A percentile compares a stretch with the other conserved stretches of the same genome.
Evolutionary conservation across 352 stramenopile species (phyloP).

Genomic region (Phytophthora capsici): DNA sequence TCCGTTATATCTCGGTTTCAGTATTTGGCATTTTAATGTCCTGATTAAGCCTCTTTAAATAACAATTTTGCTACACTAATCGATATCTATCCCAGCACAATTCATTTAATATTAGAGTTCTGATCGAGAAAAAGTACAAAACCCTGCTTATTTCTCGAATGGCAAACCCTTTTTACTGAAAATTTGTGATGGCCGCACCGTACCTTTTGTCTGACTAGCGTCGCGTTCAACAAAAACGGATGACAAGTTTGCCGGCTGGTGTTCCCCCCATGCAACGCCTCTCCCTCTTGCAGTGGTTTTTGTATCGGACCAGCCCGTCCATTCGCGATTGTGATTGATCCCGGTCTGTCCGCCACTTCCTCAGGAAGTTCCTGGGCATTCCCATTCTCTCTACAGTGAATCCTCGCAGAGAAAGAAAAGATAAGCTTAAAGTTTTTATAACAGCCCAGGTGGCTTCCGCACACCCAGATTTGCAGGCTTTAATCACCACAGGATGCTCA

Average conservation of each 20-base stretch:
- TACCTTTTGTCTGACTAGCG: slow-evolving; percentile 32
- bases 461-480: slow-evolving; percentile 14
- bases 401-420: slow-evolving; percentile 11
- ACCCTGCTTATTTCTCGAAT: no score
- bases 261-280: slow-evolving; percentile 21
- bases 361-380: no score
- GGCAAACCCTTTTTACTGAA: background rate
- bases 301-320: slow-evolving; percentile 26
- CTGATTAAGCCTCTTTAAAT: background rate
- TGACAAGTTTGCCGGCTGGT: slow-evolving; percentile 30
- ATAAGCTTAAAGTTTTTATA: slow-evolving; percentile 9
- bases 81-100: no score
- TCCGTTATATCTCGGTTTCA: slow-evolving; percentile 24
- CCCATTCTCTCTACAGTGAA: slow-evolving; percentile 19
- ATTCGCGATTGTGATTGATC: slow-evolving; percentile 21
- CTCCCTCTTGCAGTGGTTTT: slow-evolving; percentile 32
- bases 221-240: slow-evolving; percentile 22
- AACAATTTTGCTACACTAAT: no score
- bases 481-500: slow-evolving; percentile 18
- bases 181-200: slow-evolving; percentile 5
- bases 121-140: no score
- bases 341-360: slow-evolving; percentile 26
- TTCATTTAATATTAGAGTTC: no score
- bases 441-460: background rate
- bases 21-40: slow-evolving; percentile 15